Conservation (phyloP, 164 flowering plant species). For the Chimonanthus salicifolius region DNA sequence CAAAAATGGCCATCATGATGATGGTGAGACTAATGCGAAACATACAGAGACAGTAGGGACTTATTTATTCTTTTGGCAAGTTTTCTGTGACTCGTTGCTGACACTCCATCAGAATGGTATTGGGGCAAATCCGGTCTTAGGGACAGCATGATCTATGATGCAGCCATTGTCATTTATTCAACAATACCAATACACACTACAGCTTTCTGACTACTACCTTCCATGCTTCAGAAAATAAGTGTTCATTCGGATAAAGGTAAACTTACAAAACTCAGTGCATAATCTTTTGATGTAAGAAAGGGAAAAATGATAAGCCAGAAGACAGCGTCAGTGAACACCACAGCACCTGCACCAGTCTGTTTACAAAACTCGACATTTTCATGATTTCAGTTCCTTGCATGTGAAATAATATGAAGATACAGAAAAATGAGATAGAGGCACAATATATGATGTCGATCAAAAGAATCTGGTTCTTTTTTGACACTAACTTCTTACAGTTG, state of each 20-base stretch:
- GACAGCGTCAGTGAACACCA: constrained; percentile 81
- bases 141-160: not conserved
- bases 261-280: constrained; percentile 67
- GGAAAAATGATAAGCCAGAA: constrained; percentile 91
- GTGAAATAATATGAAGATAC: not conserved
- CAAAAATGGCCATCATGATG: no score
- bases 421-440: not conserved
- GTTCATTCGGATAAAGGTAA: not conserved
- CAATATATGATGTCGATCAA: not conserved
- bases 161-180: no score
- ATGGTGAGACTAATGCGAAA: not conserved
- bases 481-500: not conserved
- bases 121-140: not conserved
- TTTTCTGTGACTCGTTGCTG: not conserved
- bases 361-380: constrained; percentile 3
- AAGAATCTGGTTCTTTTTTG: not conserved
- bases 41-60: not conserved
- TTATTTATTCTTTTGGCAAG: not conserved
- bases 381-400: not conserved
- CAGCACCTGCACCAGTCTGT: constrained; percentile 95
- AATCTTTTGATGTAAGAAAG: constrained; percentile 55
- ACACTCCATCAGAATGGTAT: not conserved
- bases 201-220: not conserved
- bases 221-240: not conserved
- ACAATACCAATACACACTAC: not conserved